Conservation (phyloP, 371 early-diverging fungal genomes). For the Lichtheimia corymbifera region DNA sequence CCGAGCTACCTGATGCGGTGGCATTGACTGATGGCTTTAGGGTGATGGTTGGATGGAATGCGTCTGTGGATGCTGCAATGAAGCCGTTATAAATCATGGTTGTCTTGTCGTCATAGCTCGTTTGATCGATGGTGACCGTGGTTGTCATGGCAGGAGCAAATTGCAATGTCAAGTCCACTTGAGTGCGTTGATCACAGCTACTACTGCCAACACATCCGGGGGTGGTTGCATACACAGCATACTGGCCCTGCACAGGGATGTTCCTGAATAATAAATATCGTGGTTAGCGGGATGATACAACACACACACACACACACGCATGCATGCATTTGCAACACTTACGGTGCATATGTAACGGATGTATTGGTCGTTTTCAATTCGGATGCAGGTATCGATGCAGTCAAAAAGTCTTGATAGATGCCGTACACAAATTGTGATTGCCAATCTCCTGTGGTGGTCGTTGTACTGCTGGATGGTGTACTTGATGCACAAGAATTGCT, state of each 20-base stretch:
- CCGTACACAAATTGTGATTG: conserved; percentile 34
- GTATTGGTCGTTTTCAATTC: conserved; percentile 36
- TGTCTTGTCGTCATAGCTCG: conserved; percentile 34
- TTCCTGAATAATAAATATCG: too few relatives aligned
- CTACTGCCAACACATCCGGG: conserved; percentile 70
- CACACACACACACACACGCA: too few relatives aligned
- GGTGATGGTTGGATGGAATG: conserved; percentile 32
- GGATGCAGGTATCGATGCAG: conserved; percentile 32
- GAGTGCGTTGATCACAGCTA: conserved; percentile 53
- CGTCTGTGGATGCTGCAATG: conserved; percentile 32
- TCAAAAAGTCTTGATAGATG: conserved; percentile 41
- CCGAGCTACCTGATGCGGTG: conserved; percentile 17
- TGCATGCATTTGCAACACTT: conserved; percentile 6
- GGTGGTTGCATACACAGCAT: conserved; percentile 62
- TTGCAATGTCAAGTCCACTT: conserved; percentile 44
- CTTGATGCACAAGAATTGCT: conserved; percentile 9
- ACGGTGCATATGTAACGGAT: conserved; percentile 57
- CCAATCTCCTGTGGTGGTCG: conserved; percentile 39
- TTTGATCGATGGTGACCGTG: conserved; percentile 42
- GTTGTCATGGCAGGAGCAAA: conserved; percentile 40
- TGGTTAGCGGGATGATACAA: too few relatives aligned
- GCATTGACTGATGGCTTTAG: conserved; percentile 24
- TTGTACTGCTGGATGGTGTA: conserved; percentile 23
- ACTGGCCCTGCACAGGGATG: conserved; percentile 63
- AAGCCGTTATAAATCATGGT: conserved; percentile 54